Conservation (phyloP, 163 green algal species). For the Prototheca wickerhamii region DNA sequence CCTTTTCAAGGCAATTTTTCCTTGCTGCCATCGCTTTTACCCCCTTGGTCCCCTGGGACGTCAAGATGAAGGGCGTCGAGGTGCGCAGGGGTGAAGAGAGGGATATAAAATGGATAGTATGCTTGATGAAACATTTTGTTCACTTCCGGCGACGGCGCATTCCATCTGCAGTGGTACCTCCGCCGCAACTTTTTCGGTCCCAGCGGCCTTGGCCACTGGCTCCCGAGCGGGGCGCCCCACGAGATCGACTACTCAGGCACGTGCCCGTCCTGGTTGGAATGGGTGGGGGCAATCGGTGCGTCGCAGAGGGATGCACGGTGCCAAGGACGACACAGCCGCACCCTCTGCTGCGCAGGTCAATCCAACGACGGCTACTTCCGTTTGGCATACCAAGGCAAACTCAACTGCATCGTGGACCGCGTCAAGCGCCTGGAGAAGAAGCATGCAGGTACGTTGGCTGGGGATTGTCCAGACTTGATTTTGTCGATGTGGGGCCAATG, state of each 20-base stretch:
- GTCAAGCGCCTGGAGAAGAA: conserved; percentile 1
- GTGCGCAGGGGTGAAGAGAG: too few species aligned
- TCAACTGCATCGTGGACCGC: conserved; percentile 13
- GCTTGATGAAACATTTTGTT: background rate
- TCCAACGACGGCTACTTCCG: conserved; percentile 32
- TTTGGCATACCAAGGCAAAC: conserved; percentile 7
- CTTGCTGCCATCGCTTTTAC: conserved; percentile 10
- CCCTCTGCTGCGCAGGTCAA: conserved; percentile 14
- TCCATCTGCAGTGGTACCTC: conserved; percentile 12
- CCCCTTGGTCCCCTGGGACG: conserved; percentile 20
- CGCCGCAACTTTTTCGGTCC: conserved; percentile 15
- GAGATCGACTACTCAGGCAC: conserved; percentile 22
- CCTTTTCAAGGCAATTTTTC: conserved; percentile 25
- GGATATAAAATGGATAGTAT: background rate
- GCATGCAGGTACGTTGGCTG: background rate
- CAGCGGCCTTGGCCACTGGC: conserved; percentile 12
- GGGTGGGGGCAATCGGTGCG: too few species aligned
- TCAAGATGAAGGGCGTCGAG: conserved; percentile 12
- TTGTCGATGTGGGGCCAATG: too few species aligned
- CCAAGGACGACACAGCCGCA: background rate
- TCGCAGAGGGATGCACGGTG: too few species aligned
- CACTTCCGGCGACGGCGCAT: background rate
- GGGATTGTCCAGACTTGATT: background rate
- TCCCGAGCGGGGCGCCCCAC: conserved; percentile 4
- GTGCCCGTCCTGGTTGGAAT: background rate